Evolutionary conservation across 805 yeast species (phyloP), one percentile per base, ranked within the genome.

Genomic region (Metschnikowia colocasiae): DNA sequence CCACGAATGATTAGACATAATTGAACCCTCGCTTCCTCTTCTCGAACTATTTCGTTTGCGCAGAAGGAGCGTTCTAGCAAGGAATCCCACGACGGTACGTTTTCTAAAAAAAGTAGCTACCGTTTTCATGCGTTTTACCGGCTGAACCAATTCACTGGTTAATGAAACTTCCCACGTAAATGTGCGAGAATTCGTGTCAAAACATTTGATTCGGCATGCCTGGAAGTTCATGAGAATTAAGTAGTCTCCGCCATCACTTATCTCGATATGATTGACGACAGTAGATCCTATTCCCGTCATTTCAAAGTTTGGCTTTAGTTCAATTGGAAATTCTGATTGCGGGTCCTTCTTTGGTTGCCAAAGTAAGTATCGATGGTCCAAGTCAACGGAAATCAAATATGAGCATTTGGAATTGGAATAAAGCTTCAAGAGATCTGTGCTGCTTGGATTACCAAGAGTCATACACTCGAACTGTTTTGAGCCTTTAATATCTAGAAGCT

Each of bases 311-410:
- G 37, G 43, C 16, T 13, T 23, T 7, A 40, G 22, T 15, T 40
- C 43, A 23, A 23, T 40, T 10, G 43, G 37, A 4, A 9, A 12
- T 5, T 23, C 22, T 16, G 13, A 4, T n/a, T 15, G 15, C 22
- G 2, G 15, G 23, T 16, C 27, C 12, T 23, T 40, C 29, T 31
- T 40, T 3, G 90, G 90, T 0, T 87, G 83, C 95, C 95, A 87
- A 9, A 87, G 79, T 27, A 80, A 62, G 3, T 87, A 74, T 49
- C 75, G 78, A 55, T 85, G 90, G 56, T 87, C 95, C 59, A 88
- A 67, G 3, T 91, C 92, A 23, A 85, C 76, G 1, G 86, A 75
- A 0, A 87, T 81, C 20, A 86, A 73, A 56, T 85, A 83, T 2
- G 88, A 81, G 44, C 80, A 74, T 12, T 78, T 68, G 18, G 73